Conservation (phyloP, 345 rosid species). For the Eucalyptus polybractea region DNA sequence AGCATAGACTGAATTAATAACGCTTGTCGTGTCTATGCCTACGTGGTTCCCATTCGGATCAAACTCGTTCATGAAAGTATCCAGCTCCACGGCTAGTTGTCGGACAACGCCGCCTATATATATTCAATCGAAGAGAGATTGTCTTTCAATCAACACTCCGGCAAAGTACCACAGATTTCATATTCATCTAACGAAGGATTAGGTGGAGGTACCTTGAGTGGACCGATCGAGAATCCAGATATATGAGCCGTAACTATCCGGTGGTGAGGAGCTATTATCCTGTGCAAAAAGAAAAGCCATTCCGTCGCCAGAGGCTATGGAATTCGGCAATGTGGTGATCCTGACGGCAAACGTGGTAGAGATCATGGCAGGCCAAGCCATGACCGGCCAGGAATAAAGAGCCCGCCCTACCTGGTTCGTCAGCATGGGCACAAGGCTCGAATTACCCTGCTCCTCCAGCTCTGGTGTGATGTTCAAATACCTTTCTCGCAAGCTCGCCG, state of each 20-base stretch:
- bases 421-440: not conserved
- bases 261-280: conserved; percentile 8
- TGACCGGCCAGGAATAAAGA: not conserved
- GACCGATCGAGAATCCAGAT: conserved; percentile 14
- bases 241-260: conserved; percentile 5
- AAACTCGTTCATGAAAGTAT: conserved; percentile 27
- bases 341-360: conserved; percentile 15
- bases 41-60: conserved; percentile 18
- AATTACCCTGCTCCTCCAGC: not conserved
- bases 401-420: conserved; percentile 7
- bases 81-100: conserved; percentile 17
- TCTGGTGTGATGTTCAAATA: conserved; percentile 10
- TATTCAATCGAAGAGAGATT: not conserved
- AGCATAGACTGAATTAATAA: not conserved
- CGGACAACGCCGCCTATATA: conserved; percentile 3
- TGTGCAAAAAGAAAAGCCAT: conserved; percentile 16
- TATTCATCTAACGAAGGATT: not conserved
- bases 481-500: not conserved
- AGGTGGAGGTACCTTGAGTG: conserved; percentile 4
- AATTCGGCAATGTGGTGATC: conserved; percentile 6
- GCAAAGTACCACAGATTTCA: not conserved
- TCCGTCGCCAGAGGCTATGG: conserved; percentile 7
- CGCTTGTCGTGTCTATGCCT: conserved; percentile 7
- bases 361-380: conserved; percentile 19
- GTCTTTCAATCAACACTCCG: not conserved